Evolutionary conservation across 768 basidiomycete genomes (phyloP).

Genomic region (Strobilomyces echinocephalus): DNA sequence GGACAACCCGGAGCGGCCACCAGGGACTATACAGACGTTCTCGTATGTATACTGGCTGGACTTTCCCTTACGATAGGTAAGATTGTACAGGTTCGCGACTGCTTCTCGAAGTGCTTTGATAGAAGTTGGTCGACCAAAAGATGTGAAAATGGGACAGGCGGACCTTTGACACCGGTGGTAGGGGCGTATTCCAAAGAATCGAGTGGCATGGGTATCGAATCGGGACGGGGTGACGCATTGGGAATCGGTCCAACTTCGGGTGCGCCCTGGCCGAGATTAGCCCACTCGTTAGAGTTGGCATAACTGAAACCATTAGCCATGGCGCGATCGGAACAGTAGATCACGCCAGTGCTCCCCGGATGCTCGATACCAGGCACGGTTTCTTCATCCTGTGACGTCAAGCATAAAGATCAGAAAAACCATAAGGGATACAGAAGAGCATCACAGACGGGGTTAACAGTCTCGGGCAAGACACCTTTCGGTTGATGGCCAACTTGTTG

Average conservation of each 20-base stretch:
- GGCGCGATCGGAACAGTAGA: constrained; percentile 92
- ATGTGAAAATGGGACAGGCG: constrained; percentile 1
- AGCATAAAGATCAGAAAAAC: constrained; percentile 2
- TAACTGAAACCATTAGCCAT: constrained; percentile 92
- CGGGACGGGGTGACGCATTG: constrained; percentile 61
- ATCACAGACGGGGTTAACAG: constrained; percentile 57
- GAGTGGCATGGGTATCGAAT: constrained; percentile 56
- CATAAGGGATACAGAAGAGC: not conserved
- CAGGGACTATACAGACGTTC: constrained; percentile 94
- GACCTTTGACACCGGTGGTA: constrained; percentile 85
- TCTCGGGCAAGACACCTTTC: constrained; percentile 62
- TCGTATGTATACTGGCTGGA: constrained; percentile 82
- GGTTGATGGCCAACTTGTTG: constrained; percentile 64
- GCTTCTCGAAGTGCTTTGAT: constrained; percentile 72
- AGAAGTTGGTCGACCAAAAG: constrained; percentile 2
- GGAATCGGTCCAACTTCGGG: constrained; percentile 87
- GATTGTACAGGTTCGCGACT: constrained; percentile 87
- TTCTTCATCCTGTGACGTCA: constrained; percentile 63
- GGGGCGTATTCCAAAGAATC: constrained; percentile 89
- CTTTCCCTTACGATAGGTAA: constrained; percentile 79
- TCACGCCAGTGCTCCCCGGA: constrained; percentile 59
- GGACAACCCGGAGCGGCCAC: constrained; percentile 85
- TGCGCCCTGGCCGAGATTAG: constrained; percentile 88
- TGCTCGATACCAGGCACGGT: constrained; percentile 86
- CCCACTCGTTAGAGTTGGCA: constrained; percentile 73